Evolutionary conservation across 345 rosid genomes (phyloP), one percentile per base, ranked within the genome.

Genomic region (Salix koriyanagi): DNA sequence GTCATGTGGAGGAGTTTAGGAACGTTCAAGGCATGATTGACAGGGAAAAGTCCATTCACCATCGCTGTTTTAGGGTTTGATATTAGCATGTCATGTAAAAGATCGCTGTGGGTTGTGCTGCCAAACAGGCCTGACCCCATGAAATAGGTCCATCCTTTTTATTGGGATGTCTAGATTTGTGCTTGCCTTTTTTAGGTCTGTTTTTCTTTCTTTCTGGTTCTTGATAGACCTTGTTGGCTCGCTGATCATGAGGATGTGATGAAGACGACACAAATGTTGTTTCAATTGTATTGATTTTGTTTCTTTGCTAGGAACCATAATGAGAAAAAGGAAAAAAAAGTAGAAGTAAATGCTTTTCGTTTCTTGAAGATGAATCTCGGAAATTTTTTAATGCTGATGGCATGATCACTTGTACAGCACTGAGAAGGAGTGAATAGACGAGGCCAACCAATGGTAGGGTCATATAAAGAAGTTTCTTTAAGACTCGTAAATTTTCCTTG

Each of bases 1-100:
- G 84, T 70, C 80, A 81, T 23, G 80, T 81, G 68, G 84, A 81
- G 56, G 84, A 81, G 71, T 81, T 81, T 77, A 76, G 71, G 77
- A 52, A 62, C 71, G 80, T 81, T 28, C 84, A 69, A 64, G 61
- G 80, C 60, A 67, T 87, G 86, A 92, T 92, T 65, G 94, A 89
- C 60, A 84, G 81, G 78, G 97, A 92, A 65, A 86, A 80, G 13
- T 84, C 90, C 68, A 72, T 85, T 50, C 80, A 82, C 61, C 86
- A 90, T 37, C 88, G 91, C 1, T 91, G 96, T 82, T 91, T 90
- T 82, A 90, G 92, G 85, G 89, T 85, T 74, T 75, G 73, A 67
- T 75, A 14, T 16, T 41, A 19, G 23, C 25, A 39, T 13, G 72
- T 25, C 34, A 67, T n/a, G 52, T 48, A 44, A 54, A 18, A 65